Evolutionary conservation across 805 yeast species (phyloP), one percentile per base, ranked within the genome.

Genomic region (Maudiozyma pseudohumilis): DNA sequence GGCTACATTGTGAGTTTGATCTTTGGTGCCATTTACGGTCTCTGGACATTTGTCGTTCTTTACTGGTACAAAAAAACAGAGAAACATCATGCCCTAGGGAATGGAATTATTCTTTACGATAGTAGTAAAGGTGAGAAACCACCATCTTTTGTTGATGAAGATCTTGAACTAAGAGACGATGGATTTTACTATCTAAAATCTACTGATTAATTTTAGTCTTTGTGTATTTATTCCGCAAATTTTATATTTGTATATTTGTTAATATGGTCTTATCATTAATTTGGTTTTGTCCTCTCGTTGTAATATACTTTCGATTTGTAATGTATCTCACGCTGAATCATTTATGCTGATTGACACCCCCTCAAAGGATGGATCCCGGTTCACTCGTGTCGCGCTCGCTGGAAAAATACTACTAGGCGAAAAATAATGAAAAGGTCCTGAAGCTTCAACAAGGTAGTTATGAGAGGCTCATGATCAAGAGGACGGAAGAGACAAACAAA

Each of bases 11-110:
- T 69, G 16, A 69, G 75, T 18, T 68, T 74, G n/a, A 44, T 64
- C 11, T 63, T 69, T 45, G 75, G 69, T 5, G 53, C 63, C 12
- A 56, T 68, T 15, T 69, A 71, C 46, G 60, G 65, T 20, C 34
- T 68, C 10, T 70, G 75, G 74, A 68, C 75, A 4, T 56, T 69
- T 35, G 70, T 70, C 12, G 77, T 73, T 8, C 56, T 73, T 40
- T 73, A 54, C 50, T 68, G 73, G 45, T 75, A 72, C 56, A 75
- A 72, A 53, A 59, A 65, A 34, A 73, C 72, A 34, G 80, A 75
- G 49, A 65, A 64, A 45, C 56, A 48, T 28, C 55, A 59, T 38
- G 73, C 77, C 2, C 41, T 62, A 16, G 62, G 59, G 4, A 69
- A 73, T 44, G 77, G 78, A 23, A 72, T 74, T 28, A 61, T 61